Percentiles rank a stretch among this genome's conserved stretches.
Evolutionary conservation across 768 basidiomycete genomes (phyloP).

Genomic region (Harrya chromipes): DNA sequence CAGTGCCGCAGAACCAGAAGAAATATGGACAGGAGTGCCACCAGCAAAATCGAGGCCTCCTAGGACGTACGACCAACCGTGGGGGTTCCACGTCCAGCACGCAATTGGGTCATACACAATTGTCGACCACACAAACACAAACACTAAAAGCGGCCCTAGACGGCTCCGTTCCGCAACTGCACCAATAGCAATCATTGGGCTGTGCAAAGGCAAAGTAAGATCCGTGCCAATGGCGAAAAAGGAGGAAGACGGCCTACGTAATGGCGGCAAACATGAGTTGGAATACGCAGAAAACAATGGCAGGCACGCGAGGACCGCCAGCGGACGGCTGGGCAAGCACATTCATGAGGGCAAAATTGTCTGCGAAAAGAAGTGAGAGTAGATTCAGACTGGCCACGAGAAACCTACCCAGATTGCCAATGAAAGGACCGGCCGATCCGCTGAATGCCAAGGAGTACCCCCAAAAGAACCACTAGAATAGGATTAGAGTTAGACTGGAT

Average conservation of each 20-base stretch:
- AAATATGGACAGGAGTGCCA: constrained; percentile 96
- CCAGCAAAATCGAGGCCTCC: constrained; percentile 93
- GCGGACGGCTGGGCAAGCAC: constrained; percentile 75
- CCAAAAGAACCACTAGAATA: constrained; percentile 91
- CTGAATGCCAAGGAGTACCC: constrained; percentile 92
- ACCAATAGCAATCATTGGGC: constrained; percentile 86
- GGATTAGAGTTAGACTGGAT: not conserved
- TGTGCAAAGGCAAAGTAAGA: constrained; percentile 28
- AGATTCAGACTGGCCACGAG: not conserved
- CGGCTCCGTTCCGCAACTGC: constrained; percentile 89
- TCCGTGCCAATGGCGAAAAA: not conserved
- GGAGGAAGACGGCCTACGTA: constrained; percentile 49
- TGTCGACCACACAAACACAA: constrained; percentile 88
- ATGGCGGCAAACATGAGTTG: constrained; percentile 91
- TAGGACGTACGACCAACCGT: constrained; percentile 70
- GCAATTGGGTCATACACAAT: constrained; percentile 93
- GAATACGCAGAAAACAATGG: constrained; percentile 78
- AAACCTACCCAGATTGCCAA: constrained; percentile 76
- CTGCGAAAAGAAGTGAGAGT: constrained; percentile 35
- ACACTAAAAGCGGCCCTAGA: constrained; percentile 82
- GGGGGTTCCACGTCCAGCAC: constrained; percentile 93
- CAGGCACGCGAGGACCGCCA: constrained; percentile 68
- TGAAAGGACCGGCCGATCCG: constrained; percentile 67
- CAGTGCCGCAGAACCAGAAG: constrained; percentile 87
- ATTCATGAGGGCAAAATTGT: constrained; percentile 77